Evolutionary conservation across 2,329 filamentous ascomycete species (phyloP).

Genomic region (Trichoderma brevicompactum): DNA sequence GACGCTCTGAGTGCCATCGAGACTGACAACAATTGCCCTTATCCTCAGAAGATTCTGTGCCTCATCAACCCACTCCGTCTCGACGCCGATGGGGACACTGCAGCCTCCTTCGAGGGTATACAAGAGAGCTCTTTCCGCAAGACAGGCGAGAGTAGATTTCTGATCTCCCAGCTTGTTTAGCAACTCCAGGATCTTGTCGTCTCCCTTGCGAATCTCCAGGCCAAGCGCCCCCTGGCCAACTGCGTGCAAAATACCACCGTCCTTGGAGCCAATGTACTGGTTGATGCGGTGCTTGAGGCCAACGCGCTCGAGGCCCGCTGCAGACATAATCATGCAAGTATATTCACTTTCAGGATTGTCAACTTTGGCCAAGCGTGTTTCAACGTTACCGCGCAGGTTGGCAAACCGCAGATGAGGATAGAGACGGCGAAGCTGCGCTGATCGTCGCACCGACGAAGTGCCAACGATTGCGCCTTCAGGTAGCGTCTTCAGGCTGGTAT

Average conservation of each 20-base stretch:
- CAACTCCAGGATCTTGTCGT: neutral
- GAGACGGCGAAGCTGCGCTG: conserved; percentile 16
- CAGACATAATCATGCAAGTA: conserved; percentile 27
- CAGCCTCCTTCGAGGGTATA: conserved; percentile 22
- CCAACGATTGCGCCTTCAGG: conserved; percentile 24
- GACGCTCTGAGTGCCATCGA: conserved; percentile 11
- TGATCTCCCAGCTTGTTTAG: conserved; percentile 3
- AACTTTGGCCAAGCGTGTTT: conserved; percentile 23
- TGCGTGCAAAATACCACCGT: conserved; percentile 19
- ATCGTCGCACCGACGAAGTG: conserved; percentile 22
- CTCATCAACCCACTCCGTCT: conserved; percentile 23
- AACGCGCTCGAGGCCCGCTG: conserved; percentile 19
- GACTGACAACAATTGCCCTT: conserved; percentile 25
- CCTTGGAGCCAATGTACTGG: conserved; percentile 26
- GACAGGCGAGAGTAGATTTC: conserved; percentile 21
- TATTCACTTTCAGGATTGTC: conserved; percentile 21
- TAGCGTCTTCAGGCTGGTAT: conserved; percentile 7
- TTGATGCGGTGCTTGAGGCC: conserved; percentile 25
- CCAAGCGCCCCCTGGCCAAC: conserved; percentile 26
- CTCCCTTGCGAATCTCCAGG: conserved; percentile 25
- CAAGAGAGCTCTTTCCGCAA: conserved; percentile 22
- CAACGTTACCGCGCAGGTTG: conserved; percentile 24
- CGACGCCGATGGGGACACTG: conserved; percentile 19
- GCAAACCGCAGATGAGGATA: conserved; percentile 23
- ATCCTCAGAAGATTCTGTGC: conserved; percentile 2